phyloP scores from a whole-genome alignment of 176 grass and related monocot genomes.

The Ananas comosus region DNA sequence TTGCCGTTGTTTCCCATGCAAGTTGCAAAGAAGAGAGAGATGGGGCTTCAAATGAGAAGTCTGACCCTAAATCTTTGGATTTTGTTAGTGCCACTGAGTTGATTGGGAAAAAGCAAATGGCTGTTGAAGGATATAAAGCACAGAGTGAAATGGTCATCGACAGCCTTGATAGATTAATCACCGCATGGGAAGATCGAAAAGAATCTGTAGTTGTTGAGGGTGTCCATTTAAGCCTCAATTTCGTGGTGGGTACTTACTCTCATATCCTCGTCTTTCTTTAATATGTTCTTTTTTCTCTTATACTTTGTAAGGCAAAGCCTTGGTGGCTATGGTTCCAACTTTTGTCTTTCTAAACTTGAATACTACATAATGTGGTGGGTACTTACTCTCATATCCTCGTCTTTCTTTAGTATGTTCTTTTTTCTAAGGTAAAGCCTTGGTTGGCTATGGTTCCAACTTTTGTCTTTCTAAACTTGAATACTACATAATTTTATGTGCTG shows the following conservation, averaged over 20 bases:
- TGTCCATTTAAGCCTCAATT: conserved; percentile 96
- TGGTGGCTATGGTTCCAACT: background rate
- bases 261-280: background rate
- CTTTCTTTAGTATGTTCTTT: conserved; percentile 3
- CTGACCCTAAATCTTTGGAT: conserved; percentile 22
- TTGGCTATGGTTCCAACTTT: background rate
- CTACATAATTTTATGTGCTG: no score
- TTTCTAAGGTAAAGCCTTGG: background rate
- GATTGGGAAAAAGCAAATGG: conserved; percentile 70
- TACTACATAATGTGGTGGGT: conserved; percentile 39
- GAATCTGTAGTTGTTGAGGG: conserved; percentile 94
- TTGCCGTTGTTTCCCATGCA: conserved; percentile 29
- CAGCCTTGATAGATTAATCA: conserved; percentile 86
- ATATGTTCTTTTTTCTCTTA: conserved; percentile 9
- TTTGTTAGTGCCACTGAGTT: conserved; percentile 38
- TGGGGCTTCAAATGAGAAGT: conserved; percentile 37
- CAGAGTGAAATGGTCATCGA: conserved; percentile 98
- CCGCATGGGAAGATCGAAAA: conserved; percentile 91
- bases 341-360: no score
- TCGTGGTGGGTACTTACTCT: conserved; percentile 54
- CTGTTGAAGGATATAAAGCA: conserved; percentile 90
- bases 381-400: conserved; percentile 3
- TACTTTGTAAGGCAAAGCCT: background rate
- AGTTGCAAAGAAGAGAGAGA: conserved; percentile 32
- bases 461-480: no score